Evolutionary conservation across 805 yeast species (phyloP).

Genomic region (Nakazawaea anatomiae): DNA sequence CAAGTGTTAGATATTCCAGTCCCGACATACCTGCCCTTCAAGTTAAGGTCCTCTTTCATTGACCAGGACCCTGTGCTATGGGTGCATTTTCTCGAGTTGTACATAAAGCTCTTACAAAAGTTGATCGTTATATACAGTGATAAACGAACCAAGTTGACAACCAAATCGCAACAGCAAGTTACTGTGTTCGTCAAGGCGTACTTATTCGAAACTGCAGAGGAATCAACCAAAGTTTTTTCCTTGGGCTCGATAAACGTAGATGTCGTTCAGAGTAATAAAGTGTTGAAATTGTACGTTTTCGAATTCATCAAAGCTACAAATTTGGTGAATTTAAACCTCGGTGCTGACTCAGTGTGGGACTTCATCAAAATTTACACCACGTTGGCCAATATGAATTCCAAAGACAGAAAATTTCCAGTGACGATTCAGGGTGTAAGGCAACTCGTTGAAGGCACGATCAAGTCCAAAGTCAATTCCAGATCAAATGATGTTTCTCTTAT

Average conservation of each 20-base stretch:
- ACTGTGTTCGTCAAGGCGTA: constrained; percentile 51
- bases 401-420: constrained; percentile 24
- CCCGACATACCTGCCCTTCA: constrained; percentile 70
- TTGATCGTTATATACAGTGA: constrained; percentile 28
- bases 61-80: constrained; percentile 84
- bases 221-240: constrained; percentile 54
- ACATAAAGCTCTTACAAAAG: constrained; percentile 46
- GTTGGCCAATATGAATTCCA: constrained; percentile 21
- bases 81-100: constrained; percentile 65
- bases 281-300: constrained; percentile 45
- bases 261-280: constrained; percentile 45
- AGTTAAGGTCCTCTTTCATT: constrained; percentile 65
- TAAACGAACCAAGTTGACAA: constrained; percentile 33
- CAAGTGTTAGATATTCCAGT: constrained; percentile 41
- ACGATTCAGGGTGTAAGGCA: constrained; percentile 35
- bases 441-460: constrained; percentile 49
- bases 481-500: constrained; percentile 44
- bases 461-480: constrained; percentile 41
- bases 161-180: constrained; percentile 53
- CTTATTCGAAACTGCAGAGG: constrained; percentile 56
- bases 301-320: constrained; percentile 46
- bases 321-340: constrained; percentile 47
- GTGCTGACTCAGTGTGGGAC: constrained; percentile 61
- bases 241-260: constrained; percentile 71
- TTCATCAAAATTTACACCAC: constrained; percentile 49